Conservation (phyloP, 352 stramenopile genomes). For the Pythium phragmitis region DNA sequence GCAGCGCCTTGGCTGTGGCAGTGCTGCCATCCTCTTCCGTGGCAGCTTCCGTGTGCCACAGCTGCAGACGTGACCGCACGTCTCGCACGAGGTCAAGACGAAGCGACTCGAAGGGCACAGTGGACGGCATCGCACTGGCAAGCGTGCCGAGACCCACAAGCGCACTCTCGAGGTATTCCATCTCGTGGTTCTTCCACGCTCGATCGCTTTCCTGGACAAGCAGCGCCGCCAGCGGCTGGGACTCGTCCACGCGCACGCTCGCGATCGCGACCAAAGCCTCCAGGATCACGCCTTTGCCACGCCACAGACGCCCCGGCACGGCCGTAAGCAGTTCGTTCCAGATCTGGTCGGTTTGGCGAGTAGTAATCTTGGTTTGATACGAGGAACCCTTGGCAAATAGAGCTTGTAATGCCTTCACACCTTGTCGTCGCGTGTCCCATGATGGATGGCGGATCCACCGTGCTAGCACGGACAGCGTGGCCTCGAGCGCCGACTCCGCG, state of each 20-base stretch:
- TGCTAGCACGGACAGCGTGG: constrained; percentile 40
- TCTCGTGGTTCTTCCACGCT: constrained; percentile 59
- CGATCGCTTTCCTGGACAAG: constrained; percentile 62
- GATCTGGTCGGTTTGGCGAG: constrained; percentile 46
- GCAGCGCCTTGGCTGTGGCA: constrained; percentile 24
- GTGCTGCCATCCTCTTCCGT: neutral
- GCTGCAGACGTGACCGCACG: constrained; percentile 36
- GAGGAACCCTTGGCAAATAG: constrained; percentile 43
- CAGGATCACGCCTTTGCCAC: constrained; percentile 69
- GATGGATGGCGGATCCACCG: constrained; percentile 60
- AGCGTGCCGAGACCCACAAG: constrained; percentile 54
- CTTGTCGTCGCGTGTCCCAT: constrained; percentile 75
- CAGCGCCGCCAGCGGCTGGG: constrained; percentile 34
- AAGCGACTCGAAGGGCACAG: constrained; percentile 20
- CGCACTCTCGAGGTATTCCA: constrained; percentile 70
- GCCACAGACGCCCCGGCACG: constrained; percentile 73
- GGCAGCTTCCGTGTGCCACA: constrained; percentile 18
- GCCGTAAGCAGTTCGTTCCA: constrained; percentile 46
- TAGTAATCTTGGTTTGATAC: constrained; percentile 46
- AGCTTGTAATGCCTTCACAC: constrained; percentile 56
- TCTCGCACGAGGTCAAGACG: constrained; percentile 36
- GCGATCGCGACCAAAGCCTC: constrained; percentile 66
- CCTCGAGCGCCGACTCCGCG: constrained; percentile 42
- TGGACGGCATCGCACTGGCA: constrained; percentile 32
- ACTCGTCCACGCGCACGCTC: constrained; percentile 27